Evolutionary conservation across 2,329 filamentous ascomycete genomes (phyloP).

Genomic region (Curvularia sp.): DNA sequence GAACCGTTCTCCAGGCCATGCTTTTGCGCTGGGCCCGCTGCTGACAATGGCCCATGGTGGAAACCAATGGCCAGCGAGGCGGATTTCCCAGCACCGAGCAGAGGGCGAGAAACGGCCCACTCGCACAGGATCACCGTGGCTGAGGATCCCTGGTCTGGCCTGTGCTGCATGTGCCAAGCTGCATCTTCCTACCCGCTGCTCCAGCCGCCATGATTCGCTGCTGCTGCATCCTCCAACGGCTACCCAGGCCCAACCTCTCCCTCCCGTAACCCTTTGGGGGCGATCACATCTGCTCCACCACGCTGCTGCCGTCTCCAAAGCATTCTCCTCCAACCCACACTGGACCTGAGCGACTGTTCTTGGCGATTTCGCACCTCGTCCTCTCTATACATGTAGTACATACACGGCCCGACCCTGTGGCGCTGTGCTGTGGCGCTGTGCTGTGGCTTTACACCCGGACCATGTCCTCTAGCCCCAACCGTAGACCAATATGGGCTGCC

Average conservation of each 20-base stretch:
- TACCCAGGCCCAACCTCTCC: slow-evolving; percentile 19
- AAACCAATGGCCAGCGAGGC: slow-evolving; percentile 31
- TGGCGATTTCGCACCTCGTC: not conserved
- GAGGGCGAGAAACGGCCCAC: slow-evolving; percentile 15
- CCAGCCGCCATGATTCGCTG: slow-evolving; percentile 17
- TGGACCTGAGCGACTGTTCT: not conserved
- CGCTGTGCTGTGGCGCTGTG: not conserved
- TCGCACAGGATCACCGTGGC: slow-evolving; percentile 21
- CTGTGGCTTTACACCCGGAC: slow-evolving; percentile 6
- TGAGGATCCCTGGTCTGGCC: slow-evolving; percentile 14
- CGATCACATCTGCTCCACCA: slow-evolving; percentile 18
- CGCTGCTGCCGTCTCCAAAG: not conserved
- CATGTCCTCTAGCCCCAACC: slow-evolving; percentile 7
- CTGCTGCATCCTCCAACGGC: slow-evolving; percentile 8
- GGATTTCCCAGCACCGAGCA: slow-evolving; percentile 21
- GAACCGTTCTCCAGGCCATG: slow-evolving; percentile 11
- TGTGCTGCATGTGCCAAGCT: slow-evolving; percentile 19
- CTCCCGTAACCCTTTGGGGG: slow-evolving; percentile 4
- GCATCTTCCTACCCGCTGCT: slow-evolving; percentile 16
- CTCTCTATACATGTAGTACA: not conserved
- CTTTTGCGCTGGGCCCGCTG: slow-evolving; percentile 17
- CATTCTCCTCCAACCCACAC: not conserved
- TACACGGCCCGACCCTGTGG: not conserved
- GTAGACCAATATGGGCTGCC: slow-evolving; percentile 9
- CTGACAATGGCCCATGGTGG: slow-evolving; percentile 23